Percentiles rank a stretch among this genome's conserved stretches.
These are phyloP conservation scores for Neopestalotiopsis sp. DNA, from an alignment of 2,329 filamentous ascomycete genomes.

Conservation along the genomic window DNA sequence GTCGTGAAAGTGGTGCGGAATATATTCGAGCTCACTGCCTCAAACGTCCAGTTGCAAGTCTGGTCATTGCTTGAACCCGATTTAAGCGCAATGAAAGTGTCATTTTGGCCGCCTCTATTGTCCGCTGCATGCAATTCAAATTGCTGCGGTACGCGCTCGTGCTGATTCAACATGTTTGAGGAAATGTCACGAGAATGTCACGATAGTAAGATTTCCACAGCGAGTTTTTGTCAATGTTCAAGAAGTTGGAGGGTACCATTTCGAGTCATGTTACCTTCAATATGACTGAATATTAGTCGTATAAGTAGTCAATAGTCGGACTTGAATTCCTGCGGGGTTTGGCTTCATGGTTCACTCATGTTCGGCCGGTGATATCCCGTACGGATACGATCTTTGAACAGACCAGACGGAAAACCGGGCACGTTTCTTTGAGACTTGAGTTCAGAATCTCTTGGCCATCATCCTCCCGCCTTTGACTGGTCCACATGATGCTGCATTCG, in stretches of 20 bases:
- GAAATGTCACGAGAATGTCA: background rate
- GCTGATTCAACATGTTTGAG: slow-evolving; percentile 25
- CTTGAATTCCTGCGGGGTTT: slow-evolving; percentile 8
- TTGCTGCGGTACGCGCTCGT: slow-evolving; percentile 30
- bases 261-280: too few relatives aligned
- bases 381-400: background rate
- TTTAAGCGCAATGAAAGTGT: slow-evolving; percentile 43
- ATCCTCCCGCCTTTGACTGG: background rate
- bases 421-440: background rate
- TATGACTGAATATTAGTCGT: too few relatives aligned
- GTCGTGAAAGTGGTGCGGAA: slow-evolving; percentile 74
- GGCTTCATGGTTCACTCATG: background rate
- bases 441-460: background rate
- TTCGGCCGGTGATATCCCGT: background rate
- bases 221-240: too few relatives aligned
- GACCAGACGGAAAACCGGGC: background rate
- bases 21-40: slow-evolving; percentile 64
- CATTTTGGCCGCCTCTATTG: slow-evolving; percentile 14
- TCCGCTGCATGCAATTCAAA: slow-evolving; percentile 27
- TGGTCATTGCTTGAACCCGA: slow-evolving; percentile 40
- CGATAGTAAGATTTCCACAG: background rate
- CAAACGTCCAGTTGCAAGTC: slow-evolving; percentile 64
- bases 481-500: background rate
- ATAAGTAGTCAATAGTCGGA: background rate
- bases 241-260: too few relatives aligned